phyloP scores from a whole-genome alignment of 2,329 filamentous ascomycete genomes.

The Talaromyces pinophilus region DNA sequence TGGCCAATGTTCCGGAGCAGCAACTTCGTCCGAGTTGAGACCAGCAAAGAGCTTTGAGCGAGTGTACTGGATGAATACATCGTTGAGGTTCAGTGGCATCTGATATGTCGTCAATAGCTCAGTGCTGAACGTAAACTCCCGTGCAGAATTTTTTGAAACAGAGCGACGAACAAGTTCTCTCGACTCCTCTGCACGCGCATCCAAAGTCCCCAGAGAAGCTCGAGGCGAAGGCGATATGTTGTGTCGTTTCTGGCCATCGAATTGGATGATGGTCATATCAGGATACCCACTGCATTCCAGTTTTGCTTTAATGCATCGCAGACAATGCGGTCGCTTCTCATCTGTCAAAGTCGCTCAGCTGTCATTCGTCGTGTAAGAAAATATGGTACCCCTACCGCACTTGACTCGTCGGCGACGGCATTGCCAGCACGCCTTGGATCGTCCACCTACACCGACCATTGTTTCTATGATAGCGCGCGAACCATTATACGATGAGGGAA shows the following conservation, averaged over 20 bases:
- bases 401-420: constrained; percentile 21
- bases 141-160: neutral
- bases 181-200: neutral
- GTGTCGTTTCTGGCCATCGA: constrained; percentile 9
- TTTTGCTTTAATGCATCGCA: constrained; percentile 13
- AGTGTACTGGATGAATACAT: constrained; percentile 20
- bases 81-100: neutral
- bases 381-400: constrained; percentile 11
- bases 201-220: neutral
- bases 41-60: constrained; percentile 5
- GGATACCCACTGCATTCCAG: constrained; percentile 15
- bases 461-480: neutral
- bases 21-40: neutral
- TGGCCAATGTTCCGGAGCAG: neutral
- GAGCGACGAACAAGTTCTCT: neutral
- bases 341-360: neutral
- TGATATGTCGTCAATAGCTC: neutral
- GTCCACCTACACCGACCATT: constrained; percentile 21
- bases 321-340: constrained; percentile 16
- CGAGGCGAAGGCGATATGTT: neutral
- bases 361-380: neutral
- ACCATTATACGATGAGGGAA: neutral
- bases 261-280: constrained; percentile 20
- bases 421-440: constrained; percentile 18
- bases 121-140: neutral